Evolutionary conservation across 257 asterid genomes (phyloP).

Genomic region (Avicennia marina): DNA sequence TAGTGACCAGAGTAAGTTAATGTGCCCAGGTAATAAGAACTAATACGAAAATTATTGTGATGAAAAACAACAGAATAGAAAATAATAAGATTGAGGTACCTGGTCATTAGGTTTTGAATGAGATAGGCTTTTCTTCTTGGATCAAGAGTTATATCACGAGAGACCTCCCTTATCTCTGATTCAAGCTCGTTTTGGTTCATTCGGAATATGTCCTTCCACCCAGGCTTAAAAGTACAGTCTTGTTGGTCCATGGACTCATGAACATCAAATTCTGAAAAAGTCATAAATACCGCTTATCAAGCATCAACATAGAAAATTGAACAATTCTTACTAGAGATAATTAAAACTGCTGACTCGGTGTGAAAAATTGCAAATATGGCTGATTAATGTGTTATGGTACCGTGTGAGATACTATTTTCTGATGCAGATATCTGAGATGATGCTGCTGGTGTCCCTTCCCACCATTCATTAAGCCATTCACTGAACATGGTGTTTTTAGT

Average conservation of each 20-base stretch:
- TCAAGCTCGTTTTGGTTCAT: conserved; percentile 99
- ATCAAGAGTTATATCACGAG: conserved; percentile 90
- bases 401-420: conserved; percentile 45
- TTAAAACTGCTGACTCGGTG: background rate
- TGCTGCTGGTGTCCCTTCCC: conserved; percentile 65
- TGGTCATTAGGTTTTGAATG: conserved; percentile 91
- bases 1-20: conserved; percentile 20
- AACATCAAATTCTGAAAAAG: conserved; percentile 44
- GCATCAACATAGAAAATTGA: conserved; percentile 7
- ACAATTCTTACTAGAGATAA: conserved; percentile 9
- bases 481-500: conserved; percentile 95
- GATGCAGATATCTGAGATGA: conserved; percentile 46
- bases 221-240: conserved; percentile 86
- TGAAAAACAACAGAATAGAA: background rate
- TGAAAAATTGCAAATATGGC: conserved; percentile 2
- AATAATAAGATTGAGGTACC: conserved; percentile 37
- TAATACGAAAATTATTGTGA: background rate
- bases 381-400: conserved; percentile 26
- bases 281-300: conserved; percentile 4
- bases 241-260: conserved; percentile 71
- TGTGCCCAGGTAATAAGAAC: background rate
- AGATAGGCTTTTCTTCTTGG: conserved; percentile 97
- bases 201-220: conserved; percentile 94
- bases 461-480: conserved; percentile 99
- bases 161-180: conserved; percentile 89